Evolutionary conservation across 352 stramenopile species (phyloP), one percentile per base, ranked within the genome.

Genomic region (Globisporangium middletonii): DNA sequence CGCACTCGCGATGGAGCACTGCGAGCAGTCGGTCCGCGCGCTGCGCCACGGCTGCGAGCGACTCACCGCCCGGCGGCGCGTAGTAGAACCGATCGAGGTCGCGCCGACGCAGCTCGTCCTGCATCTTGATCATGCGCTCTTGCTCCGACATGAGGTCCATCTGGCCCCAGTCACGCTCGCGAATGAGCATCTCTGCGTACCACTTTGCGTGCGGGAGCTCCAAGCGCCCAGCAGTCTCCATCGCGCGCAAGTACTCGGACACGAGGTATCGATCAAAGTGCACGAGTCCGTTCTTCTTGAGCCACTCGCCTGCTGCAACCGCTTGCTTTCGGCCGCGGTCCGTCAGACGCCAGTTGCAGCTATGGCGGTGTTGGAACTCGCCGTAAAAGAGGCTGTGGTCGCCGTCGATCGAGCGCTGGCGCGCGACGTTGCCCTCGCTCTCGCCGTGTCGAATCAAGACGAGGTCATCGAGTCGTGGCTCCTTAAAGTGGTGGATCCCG

Each of bases 71-170:
- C 0, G 83, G 82, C 15, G 86, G 86, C 1, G 84, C 80, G 46
- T 94, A 96, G 65, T 95, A 96, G 54, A 96, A 93, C 2, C 85
- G 74, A 63, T 94, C 84, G 23, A 94, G 66, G 57, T 94, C 83
- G 35, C 86, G 69, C 6, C 86, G 75, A 50, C 81, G 79, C 44
- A 95, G 73, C 64, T 95, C 86, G 66, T 92, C 79, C 57, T 93
- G 81, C 84, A 95, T 93, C 69, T 92, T 95, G 54, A 84, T 67
- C 53, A 92, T 84, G 35, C 86, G 81, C 53, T 95, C 84, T 58
- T 89, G 75, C 63, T 94, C 81, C 28, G 85, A 93, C 86, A 94
- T 94, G 57, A 96, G 76, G 60, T 96, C 86, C 85, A 93, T 94
- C 19, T 90, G 77, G 12, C 86, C 85, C 86, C 86, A 96, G 62